These are phyloP conservation scores for Cicer cuneatum DNA, from an alignment of 306 rosid genomes.

Conservation along the genomic window DNA sequence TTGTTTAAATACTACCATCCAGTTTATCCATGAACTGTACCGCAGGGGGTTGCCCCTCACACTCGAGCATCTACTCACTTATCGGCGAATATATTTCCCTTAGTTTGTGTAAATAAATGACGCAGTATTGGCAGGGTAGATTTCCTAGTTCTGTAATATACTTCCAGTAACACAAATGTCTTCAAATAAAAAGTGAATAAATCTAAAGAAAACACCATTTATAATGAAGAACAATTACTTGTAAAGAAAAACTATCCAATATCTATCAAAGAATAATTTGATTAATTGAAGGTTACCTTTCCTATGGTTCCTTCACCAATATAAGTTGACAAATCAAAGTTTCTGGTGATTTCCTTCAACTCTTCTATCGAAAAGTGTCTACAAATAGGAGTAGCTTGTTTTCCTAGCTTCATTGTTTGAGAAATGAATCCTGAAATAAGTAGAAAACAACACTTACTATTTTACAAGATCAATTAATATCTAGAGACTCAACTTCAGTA, in stretches of 20 bases:
- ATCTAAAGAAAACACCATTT: constrained; percentile 1
- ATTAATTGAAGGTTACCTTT: constrained; percentile 60
- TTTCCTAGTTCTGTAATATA: constrained; percentile 16
- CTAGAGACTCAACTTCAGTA: neutral
- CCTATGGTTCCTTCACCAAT: constrained; percentile 90
- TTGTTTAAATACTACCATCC: no score
- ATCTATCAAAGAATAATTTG: constrained; percentile 16
- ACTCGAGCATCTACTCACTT: no score
- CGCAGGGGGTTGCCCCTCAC: no score
- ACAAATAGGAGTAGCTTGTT: constrained; percentile 58
- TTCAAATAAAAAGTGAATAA: neutral
- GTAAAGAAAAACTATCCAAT: constrained; percentile 1
- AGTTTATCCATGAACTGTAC: no score
- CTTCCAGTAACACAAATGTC: constrained; percentile 16
- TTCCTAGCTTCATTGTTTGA: constrained; percentile 71
- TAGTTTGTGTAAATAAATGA: neutral
- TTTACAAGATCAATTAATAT: constrained; percentile 17
- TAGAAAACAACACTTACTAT: neutral
- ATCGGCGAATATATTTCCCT: neutral
- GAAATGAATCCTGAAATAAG: constrained; percentile 68
- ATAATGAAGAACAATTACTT: constrained; percentile 1
- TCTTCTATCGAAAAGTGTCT: constrained; percentile 68
- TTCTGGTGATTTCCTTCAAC: constrained; percentile 75
- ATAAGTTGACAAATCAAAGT: constrained; percentile 61
- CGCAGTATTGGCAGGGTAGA: neutral